These are phyloP conservation scores for Coemansia sp. DNA, from an alignment of 192 early-diverging fungal species.

Conservation along the genomic window DNA sequence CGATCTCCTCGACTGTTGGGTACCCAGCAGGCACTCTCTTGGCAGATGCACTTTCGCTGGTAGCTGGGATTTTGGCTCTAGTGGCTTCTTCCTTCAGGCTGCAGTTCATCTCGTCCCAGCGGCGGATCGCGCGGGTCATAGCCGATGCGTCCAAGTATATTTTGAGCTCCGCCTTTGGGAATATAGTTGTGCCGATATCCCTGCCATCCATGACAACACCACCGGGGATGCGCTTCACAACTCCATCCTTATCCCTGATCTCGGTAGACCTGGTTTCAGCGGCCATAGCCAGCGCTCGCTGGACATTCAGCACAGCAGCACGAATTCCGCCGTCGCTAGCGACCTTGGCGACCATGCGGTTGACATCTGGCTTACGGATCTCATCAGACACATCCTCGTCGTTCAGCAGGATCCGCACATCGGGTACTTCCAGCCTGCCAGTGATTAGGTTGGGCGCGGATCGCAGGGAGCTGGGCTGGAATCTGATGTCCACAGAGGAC, in stretches of 20 bases:
- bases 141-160: slow-evolving; percentile 72
- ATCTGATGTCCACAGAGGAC: slow-evolving; percentile 21
- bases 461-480: slow-evolving; percentile 19
- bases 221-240: background rate
- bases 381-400: slow-evolving; percentile 67
- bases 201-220: slow-evolving; percentile 88
- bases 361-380: slow-evolving; percentile 63
- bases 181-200: slow-evolving; percentile 77
- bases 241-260: background rate
- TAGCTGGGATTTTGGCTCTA: slow-evolving; percentile 1
- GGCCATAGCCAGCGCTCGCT: slow-evolving; percentile 57
- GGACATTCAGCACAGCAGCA: slow-evolving; percentile 57
- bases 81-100: slow-evolving; percentile 9
- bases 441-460: slow-evolving; percentile 11
- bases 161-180: slow-evolving; percentile 78
- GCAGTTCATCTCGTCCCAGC: slow-evolving; percentile 64
- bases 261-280: slow-evolving; percentile 23
- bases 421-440: slow-evolving; percentile 26
- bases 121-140: slow-evolving; percentile 66
- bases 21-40: slow-evolving; percentile 6
- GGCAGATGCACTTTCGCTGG: background rate
- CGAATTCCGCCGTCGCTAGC: slow-evolving; percentile 65
- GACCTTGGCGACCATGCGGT: slow-evolving; percentile 60
- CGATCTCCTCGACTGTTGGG: slow-evolving; percentile 60
- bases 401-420: slow-evolving; percentile 53